Conservation (phyloP, 169 alveolate species). For the Cryptosporidium viatorum region DNA sequence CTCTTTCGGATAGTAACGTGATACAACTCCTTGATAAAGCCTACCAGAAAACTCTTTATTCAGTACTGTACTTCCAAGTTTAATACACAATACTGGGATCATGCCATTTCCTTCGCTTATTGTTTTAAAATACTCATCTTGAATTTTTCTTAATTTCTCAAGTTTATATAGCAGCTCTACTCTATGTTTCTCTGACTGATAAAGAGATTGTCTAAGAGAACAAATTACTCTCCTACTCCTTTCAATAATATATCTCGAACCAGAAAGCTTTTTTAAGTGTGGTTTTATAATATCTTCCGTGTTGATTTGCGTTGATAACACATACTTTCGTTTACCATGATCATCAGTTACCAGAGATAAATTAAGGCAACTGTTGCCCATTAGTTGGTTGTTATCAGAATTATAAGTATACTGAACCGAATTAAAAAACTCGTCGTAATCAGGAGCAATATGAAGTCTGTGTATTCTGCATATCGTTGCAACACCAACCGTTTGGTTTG, state of each 20-base stretch:
- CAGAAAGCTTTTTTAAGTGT: conserved; percentile 15
- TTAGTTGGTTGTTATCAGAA: not conserved
- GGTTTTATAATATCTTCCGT: conserved; percentile 13
- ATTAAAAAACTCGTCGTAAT: conserved; percentile 60
- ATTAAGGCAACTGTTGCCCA: not conserved
- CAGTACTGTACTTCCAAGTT: conserved; percentile 44
- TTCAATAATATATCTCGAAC: conserved; percentile 37
- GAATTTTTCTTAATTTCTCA: conserved; percentile 46
- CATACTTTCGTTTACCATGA: conserved; percentile 4
- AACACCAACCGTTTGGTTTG: conserved; percentile 30
- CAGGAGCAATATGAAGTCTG: conserved; percentile 69
- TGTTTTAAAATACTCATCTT: conserved; percentile 50
- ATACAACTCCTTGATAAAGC: conserved; percentile 59
- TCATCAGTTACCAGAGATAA: conserved; percentile 40
- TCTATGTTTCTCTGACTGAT: conserved; percentile 65
- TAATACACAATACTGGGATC: conserved; percentile 49
- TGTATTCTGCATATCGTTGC: conserved; percentile 67
- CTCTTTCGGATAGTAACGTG: conserved; percentile 65
- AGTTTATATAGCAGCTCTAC: conserved; percentile 31
- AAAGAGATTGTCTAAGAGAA: conserved; percentile 43
- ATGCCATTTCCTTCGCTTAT: conserved; percentile 59
- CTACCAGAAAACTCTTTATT: conserved; percentile 58
- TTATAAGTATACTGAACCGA: conserved; percentile 38
- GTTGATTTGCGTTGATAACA: not conserved
- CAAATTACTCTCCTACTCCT: conserved; percentile 39